Conservation (phyloP, 768 basidiomycete species). For the Boletus sp. region DNA sequence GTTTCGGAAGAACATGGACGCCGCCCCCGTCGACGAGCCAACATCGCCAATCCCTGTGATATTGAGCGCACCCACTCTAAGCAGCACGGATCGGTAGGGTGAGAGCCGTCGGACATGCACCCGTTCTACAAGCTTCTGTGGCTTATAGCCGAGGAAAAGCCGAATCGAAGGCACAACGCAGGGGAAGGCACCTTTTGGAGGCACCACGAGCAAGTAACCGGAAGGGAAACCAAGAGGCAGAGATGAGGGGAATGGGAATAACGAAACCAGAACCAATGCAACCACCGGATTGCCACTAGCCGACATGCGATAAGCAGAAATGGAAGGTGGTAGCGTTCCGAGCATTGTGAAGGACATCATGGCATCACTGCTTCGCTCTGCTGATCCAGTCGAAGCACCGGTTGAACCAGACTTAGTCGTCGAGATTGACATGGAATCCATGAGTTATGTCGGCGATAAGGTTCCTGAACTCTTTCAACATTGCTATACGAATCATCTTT, state of each 20-base stretch:
- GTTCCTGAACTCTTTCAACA: slow-evolving; percentile 51
- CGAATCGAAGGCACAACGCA: slow-evolving; percentile 87
- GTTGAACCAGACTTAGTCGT: no score
- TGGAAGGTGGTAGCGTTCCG: no score
- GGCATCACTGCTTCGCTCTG: no score
- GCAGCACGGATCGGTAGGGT: slow-evolving; percentile 87
- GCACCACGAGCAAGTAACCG: no score
- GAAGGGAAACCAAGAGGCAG: no score
- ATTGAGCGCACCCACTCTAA: slow-evolving; percentile 37
- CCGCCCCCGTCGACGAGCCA: slow-evolving; percentile 8
- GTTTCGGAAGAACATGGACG: slow-evolving; percentile 37
- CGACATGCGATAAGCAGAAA: neutral
- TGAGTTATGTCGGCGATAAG: slow-evolving; percentile 29
- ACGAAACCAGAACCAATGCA: slow-evolving; percentile 42
- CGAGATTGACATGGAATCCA: no score
- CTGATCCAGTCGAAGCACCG: no score
- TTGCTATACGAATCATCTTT: slow-evolving; percentile 31
- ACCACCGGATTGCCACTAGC: slow-evolving; percentile 15
- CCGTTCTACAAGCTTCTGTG: slow-evolving; percentile 76
- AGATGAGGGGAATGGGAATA: slow-evolving; percentile 31
- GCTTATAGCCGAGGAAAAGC: slow-evolving; percentile 79
- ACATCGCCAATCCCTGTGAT: slow-evolving; percentile 15
- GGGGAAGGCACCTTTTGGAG: slow-evolving; percentile 88
- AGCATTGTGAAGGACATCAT: no score
- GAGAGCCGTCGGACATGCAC: slow-evolving; percentile 75